Evolutionary conservation across 176 grass and related monocot genomes (phyloP).

Genomic region (Carex scoparia): DNA sequence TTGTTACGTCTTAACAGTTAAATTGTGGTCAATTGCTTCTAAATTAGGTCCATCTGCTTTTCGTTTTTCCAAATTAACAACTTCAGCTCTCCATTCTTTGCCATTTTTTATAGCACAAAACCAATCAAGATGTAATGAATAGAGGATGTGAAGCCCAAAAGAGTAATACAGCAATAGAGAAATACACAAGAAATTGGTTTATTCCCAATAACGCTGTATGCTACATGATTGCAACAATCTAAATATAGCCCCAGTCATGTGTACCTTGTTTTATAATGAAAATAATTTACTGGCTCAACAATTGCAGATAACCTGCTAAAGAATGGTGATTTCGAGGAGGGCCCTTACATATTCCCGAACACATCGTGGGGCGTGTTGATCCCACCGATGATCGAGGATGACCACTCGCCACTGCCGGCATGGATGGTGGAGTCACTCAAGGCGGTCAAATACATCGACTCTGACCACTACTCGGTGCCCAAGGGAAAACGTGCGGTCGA

Average conservation of each 20-base stretch:
- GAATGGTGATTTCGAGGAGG: slow-evolving; percentile 94
- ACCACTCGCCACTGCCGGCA: slow-evolving; percentile 77
- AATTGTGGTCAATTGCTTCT: background rate
- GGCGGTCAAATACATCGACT: slow-evolving; percentile 90
- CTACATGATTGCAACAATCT: background rate
- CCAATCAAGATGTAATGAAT: background rate
- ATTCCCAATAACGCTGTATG: background rate
- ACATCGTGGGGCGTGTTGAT: slow-evolving; percentile 74
- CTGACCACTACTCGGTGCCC: slow-evolving; percentile 73
- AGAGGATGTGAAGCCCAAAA: background rate
- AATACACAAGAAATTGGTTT: background rate
- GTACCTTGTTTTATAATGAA: background rate
- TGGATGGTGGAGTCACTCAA: slow-evolving; percentile 90
- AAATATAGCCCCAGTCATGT: background rate
- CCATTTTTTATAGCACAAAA: background rate
- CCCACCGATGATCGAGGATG: slow-evolving; percentile 85
- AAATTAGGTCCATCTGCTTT: background rate
- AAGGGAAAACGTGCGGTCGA: slow-evolving; percentile 67
- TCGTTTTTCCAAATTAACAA: background rate
- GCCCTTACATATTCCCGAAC: slow-evolving; percentile 62
- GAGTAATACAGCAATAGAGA: background rate
- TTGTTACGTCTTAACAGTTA: background rate
- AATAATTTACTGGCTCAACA: background rate
- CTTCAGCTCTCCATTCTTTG: background rate
- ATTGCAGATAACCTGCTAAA: slow-evolving; percentile 66